Percentiles rank a stretch among this genome's conserved stretches.
Evolutionary conservation across 805 yeast genomes (phyloP).

Genomic region (Yamadazyma nakazawae): DNA sequence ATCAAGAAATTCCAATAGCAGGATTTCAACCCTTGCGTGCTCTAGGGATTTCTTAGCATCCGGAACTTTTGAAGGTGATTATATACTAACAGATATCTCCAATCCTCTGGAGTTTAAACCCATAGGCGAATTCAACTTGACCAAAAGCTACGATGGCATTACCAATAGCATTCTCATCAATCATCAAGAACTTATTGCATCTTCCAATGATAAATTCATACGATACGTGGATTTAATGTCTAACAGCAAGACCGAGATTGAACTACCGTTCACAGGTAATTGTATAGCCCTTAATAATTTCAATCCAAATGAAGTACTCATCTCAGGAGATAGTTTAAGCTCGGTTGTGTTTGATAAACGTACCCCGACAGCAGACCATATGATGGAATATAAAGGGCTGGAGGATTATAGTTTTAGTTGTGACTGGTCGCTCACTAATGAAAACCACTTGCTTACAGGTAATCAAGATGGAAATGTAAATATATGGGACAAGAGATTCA

Average conservation of each 20-base stretch:
- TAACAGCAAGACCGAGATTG: conserved; percentile 11
- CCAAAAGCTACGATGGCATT: conserved; percentile 46
- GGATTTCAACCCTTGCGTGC: conserved; percentile 48
- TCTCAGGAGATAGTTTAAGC: conserved; percentile 50
- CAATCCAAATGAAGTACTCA: conserved; percentile 35
- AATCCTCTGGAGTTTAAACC: conserved; percentile 18
- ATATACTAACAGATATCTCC: conserved; percentile 34
- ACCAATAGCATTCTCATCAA: conserved; percentile 46
- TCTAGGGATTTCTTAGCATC: conserved; percentile 41
- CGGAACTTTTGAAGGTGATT: conserved; percentile 56
- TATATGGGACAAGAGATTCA: conserved; percentile 48
- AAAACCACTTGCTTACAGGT: conserved; percentile 49
- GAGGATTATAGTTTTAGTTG: conserved; percentile 56
- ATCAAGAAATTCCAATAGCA: conserved; percentile 28
- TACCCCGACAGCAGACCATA: conserved; percentile 13
- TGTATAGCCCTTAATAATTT: conserved; percentile 42
- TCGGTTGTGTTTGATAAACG: conserved; percentile 47
- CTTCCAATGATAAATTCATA: conserved; percentile 49
- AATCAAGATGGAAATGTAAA: conserved; percentile 59
- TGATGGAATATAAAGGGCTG: conserved; percentile 39
- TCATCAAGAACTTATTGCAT: conserved; percentile 33
- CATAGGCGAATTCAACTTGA: conserved; percentile 36
- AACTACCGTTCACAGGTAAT: conserved; percentile 49
- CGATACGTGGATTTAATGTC: conserved; percentile 37
- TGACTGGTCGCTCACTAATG: conserved; percentile 50